These are phyloP conservation scores for Naematelia encephala DNA, from an alignment of 768 basidiomycete genomes.

Conservation along the genomic window DNA sequence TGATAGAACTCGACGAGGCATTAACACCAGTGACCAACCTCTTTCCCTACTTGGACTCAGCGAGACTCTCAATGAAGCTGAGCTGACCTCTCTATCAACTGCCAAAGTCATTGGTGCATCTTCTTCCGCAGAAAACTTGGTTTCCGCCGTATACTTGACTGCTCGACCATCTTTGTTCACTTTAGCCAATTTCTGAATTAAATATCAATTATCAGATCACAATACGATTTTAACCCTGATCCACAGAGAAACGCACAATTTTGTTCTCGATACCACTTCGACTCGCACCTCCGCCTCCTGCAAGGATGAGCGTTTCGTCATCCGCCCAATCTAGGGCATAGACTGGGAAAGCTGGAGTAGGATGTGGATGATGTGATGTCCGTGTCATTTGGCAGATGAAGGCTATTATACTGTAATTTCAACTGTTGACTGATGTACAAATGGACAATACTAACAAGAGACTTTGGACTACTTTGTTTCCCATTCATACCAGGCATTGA, in stretches of 20 bases:
- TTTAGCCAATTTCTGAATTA: constrained; percentile 43
- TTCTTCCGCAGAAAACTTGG: constrained; percentile 72
- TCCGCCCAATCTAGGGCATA: constrained; percentile 79
- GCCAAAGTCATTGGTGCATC: constrained; percentile 98
- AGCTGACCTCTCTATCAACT: constrained; percentile 60
- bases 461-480: too few species aligned
- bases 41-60: constrained; percentile 45
- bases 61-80: constrained; percentile 12
- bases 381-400: constrained; percentile 59
- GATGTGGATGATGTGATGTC: constrained; percentile 70
- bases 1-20: constrained; percentile 62
- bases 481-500: too few species aligned
- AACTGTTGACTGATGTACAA: not conserved
- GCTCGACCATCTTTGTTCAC: constrained; percentile 43
- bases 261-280: constrained; percentile 91
- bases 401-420: not conserved
- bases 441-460: too few species aligned
- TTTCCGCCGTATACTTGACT: constrained; percentile 54
- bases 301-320: constrained; percentile 69
- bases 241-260: constrained; percentile 59
- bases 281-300: constrained; percentile 80
- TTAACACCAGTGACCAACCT: constrained; percentile 81
- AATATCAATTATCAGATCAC: not conserved
- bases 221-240: too few species aligned
- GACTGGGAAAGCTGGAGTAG: constrained; percentile 79